These are phyloP conservation scores for Mitragyna speciosa DNA, from an alignment of 257 asterid species.

Conservation along the genomic window DNA sequence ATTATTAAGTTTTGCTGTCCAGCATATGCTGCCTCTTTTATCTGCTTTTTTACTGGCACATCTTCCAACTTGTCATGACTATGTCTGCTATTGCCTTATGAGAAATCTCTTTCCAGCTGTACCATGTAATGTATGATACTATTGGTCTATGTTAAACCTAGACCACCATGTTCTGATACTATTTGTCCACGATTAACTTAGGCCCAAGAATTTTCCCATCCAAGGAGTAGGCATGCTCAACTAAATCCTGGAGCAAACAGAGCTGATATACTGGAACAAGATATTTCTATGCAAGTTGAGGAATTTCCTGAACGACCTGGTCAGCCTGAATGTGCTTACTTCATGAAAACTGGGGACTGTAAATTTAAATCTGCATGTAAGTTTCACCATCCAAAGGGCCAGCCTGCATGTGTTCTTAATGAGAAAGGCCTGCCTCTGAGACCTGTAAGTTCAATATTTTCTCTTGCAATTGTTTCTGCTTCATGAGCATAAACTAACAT, in stretches of 20 bases:
- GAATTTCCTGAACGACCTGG: constrained; percentile 57
- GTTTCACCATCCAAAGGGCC: constrained; percentile 49
- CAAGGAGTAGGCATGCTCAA: constrained; percentile 15
- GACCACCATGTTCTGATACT: background rate
- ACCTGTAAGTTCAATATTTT: constrained; percentile 44
- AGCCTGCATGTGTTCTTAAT: constrained; percentile 24
- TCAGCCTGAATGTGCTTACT: constrained; percentile 44
- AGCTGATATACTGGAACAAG: constrained; percentile 2
- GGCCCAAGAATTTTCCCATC: constrained; percentile 23
- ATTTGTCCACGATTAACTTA: constrained; percentile 11
- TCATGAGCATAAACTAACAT: background rate
- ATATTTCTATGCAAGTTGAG: constrained; percentile 13
- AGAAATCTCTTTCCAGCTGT: background rate
- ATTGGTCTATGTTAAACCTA: no score
- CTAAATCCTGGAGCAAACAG: constrained; percentile 17
- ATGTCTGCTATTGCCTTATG: background rate
- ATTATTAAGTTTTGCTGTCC: background rate
- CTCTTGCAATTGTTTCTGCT: constrained; percentile 9
- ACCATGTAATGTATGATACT: no score
- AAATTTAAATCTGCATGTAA: constrained; percentile 39
- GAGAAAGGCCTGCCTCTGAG: constrained; percentile 58
- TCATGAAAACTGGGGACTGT: constrained; percentile 50
- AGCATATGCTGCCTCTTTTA: background rate
- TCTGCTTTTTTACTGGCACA: background rate
- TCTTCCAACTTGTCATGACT: background rate